Conservation (phyloP, 257 asterid species). For the Dorcoceras hygrometricum region DNA sequence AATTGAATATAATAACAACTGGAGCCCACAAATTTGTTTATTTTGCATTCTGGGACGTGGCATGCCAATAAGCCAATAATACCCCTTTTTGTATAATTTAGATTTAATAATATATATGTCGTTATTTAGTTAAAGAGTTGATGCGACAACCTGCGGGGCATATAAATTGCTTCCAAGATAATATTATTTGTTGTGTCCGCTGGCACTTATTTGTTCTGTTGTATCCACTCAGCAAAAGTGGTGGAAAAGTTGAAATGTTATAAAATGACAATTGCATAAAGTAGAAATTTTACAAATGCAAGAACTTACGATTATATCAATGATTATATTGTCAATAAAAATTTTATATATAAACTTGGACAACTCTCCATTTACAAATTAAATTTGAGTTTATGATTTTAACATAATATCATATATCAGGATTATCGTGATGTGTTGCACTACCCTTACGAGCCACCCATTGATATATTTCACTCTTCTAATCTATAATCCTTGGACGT, state of each 20-base stretch:
- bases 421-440: no score
- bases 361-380: no score
- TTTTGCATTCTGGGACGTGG: conserved; percentile 9
- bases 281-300: neutral
- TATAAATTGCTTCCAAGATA: neutral
- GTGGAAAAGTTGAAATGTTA: no score
- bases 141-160: neutral
- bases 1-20: neutral
- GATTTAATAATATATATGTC: neutral
- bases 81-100: neutral
- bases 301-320: no score
- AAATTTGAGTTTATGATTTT: no score
- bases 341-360: no score
- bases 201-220: neutral
- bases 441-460: no score
- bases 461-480: no score
- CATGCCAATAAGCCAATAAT: no score
- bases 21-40: conserved; percentile 12
- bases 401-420: no score
- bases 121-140: neutral
- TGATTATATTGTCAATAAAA: no score
- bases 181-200: neutral
- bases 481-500: no score
- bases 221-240: neutral
- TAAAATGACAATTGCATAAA: neutral